A percentile compares a stretch with the other conserved stretches of the same genome.
phyloP scores from a whole-genome alignment of 805 yeast genomes.

The Cyberlindnera maritima region DNA sequence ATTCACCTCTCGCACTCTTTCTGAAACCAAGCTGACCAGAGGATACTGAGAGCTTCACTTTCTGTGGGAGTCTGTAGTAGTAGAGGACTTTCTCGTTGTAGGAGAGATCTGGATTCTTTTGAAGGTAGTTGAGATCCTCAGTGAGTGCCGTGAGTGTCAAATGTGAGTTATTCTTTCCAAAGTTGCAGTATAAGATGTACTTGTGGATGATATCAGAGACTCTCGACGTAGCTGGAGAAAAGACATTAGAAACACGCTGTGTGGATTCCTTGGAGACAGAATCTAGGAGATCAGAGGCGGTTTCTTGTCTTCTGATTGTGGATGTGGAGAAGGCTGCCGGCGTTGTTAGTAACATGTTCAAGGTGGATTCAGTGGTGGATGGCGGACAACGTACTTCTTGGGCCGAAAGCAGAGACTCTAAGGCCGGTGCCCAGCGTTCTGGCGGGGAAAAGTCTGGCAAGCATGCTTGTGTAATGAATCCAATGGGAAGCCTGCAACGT shows the following conservation, averaged over 20 bases:
- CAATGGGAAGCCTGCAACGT: too few relatives aligned
- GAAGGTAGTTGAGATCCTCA: constrained; percentile 58
- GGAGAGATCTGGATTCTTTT: constrained; percentile 51
- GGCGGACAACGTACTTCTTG: constrained; percentile 8
- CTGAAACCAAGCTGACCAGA: constrained; percentile 90
- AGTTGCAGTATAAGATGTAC: constrained; percentile 72
- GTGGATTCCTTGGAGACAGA: not conserved
- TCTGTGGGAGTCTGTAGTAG: constrained; percentile 77
- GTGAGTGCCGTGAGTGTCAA: constrained; percentile 70
- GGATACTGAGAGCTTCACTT: constrained; percentile 60
- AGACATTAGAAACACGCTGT: constrained; percentile 11
- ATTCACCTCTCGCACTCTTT: constrained; percentile 86
- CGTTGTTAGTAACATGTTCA: constrained; percentile 5
- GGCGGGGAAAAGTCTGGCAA: constrained; percentile 8
- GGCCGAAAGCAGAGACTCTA: constrained; percentile 3
- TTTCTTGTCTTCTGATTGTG: constrained; percentile 4
- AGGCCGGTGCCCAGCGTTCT: constrained; percentile 3
- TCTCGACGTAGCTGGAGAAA: constrained; percentile 9
- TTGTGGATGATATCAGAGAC: constrained; percentile 41
- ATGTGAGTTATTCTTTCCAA: constrained; percentile 81
- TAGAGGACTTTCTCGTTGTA: constrained; percentile 73
- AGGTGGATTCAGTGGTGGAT: not conserved
- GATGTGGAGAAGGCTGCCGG: constrained; percentile 10
- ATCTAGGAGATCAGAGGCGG: not conserved
- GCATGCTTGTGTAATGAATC: constrained; percentile 8